Conservation (phyloP, 768 basidiomycete species). For the Lyophyllum semitale region DNA sequence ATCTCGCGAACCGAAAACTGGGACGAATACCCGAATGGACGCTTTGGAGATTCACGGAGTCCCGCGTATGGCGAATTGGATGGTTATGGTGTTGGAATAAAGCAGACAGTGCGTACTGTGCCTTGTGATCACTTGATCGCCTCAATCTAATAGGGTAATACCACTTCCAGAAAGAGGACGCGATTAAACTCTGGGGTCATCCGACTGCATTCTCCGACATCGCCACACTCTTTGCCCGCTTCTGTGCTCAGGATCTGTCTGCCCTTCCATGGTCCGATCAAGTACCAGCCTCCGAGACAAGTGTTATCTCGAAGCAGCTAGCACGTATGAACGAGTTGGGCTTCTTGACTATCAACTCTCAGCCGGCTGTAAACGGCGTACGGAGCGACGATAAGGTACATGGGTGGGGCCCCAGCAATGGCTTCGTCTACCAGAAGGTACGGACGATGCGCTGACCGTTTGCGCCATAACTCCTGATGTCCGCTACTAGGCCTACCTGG, state of each 20-base stretch:
- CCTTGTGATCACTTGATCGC: slow-evolving; percentile 2
- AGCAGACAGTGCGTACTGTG: slow-evolving; percentile 65
- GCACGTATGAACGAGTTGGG: slow-evolving; percentile 87
- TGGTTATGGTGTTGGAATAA: slow-evolving; percentile 92
- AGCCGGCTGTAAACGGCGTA: slow-evolving; percentile 92
- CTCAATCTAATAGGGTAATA: slow-evolving; percentile 3
- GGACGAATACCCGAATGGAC: slow-evolving; percentile 99
- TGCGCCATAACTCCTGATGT: background rate
- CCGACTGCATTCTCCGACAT: slow-evolving; percentile 72
- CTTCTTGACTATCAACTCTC: slow-evolving; percentile 96
- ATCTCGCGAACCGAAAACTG: slow-evolving; percentile 96
- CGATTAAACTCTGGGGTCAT: slow-evolving; percentile 83
- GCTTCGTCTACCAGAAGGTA: slow-evolving; percentile 96
- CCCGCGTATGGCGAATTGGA: slow-evolving; percentile 98
- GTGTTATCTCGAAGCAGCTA: slow-evolving; percentile 75
- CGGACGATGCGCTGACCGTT: background rate
- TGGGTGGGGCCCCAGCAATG: slow-evolving; percentile 94
- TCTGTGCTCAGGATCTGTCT: slow-evolving; percentile 72
- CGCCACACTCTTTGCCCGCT: slow-evolving; percentile 73
- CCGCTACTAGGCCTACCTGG: slow-evolving; percentile 79
- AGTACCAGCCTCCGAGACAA: slow-evolving; percentile 81
- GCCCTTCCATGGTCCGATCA: slow-evolving; percentile 97
- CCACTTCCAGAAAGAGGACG: slow-evolving; percentile 74
- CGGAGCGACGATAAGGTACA: slow-evolving; percentile 81
- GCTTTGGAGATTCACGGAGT: slow-evolving; percentile 96